A percentile compares a stretch with the other conserved stretches of the same genome.
Evolutionary conservation across 495 filamentous ascomycete species (phyloP).

Genomic region (Penicillium canariense): DNA sequence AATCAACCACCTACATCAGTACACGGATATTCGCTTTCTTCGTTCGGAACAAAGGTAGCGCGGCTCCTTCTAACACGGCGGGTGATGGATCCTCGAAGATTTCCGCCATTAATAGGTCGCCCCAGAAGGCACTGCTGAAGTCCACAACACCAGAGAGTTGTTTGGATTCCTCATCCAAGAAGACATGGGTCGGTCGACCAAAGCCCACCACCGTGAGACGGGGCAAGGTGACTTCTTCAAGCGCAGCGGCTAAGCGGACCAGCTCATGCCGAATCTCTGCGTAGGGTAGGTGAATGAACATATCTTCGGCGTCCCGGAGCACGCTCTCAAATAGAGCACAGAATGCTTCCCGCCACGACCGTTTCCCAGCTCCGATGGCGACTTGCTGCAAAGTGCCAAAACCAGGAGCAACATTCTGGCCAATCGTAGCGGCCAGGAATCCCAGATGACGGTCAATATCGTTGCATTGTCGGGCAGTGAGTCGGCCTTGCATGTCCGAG

Average conservation of each 20-base stretch:
- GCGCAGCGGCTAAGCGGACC: constrained; percentile 39
- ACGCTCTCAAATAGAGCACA: constrained; percentile 57
- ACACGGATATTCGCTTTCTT: constrained; percentile 29
- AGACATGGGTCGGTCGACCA: constrained; percentile 53
- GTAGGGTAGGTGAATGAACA: constrained; percentile 65
- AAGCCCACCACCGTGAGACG: constrained; percentile 58
- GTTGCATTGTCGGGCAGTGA: constrained; percentile 36
- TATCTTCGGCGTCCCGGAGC: constrained; percentile 69
- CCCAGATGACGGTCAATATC: constrained; percentile 45
- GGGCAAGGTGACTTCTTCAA: constrained; percentile 57
- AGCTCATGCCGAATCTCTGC: constrained; percentile 56
- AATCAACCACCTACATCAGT: constrained; percentile 33
- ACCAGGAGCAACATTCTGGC: constrained; percentile 39
- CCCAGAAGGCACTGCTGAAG: constrained; percentile 49
- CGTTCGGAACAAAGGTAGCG: constrained; percentile 23
- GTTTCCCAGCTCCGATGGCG: constrained; percentile 44
- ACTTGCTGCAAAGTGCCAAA: constrained; percentile 54
- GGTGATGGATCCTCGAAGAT: constrained; percentile 38
- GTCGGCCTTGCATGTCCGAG: constrained; percentile 37
- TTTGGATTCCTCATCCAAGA: constrained; percentile 51
- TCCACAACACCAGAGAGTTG: constrained; percentile 46
- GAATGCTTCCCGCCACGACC: constrained; percentile 63
- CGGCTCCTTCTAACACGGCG: constrained; percentile 41
- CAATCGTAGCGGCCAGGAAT: constrained; percentile 31
- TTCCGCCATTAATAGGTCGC: constrained; percentile 47